Base-by-base conservation (phyloP, 2,329 filamentous ascomycete genomes). In the Pseudogymnoascus sp. region DNA sequence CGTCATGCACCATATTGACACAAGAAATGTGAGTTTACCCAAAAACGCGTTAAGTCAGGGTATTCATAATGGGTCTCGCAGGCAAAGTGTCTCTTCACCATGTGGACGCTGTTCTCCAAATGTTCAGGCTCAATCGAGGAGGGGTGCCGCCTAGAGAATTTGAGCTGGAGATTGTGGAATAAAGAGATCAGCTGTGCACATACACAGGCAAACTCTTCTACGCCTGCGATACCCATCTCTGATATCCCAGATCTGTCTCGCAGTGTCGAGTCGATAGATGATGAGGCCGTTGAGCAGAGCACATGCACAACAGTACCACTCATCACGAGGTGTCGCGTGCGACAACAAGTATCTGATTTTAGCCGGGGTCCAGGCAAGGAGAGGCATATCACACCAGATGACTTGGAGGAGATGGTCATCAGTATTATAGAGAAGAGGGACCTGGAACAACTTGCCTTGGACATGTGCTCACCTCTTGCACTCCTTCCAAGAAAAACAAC, bases 1-100 rank as follows among this genome's bases (percentile, higher is more conserved):
- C 73, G 88, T 93, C 69, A 92, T 99, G 74, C 90, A 94, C 80
- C 91, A 95, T 74, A 91, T 97, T 71, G 92, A 97, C 77, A 96
- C 93, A 1, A 84, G 88, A 68, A 96, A 96, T 74, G 87, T 39
- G 36, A 39, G 36, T 39, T 8, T 8, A 39, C 8, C n/a, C 8
- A 39, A 8, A 8, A 39, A 8, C 36, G n/a, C 8, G 36, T 8
- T 8, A 39, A 8, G 36, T 8, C 8, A n/a, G 8, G n/a, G 8
- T 8, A 8, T 8, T 39, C 36, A 8, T 39, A 39, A 39, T n/a
- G n/a, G n/a, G n/a, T n/a, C n/a, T 39, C n/a, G n/a, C n/a, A n/a
- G n/a, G n/a, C n/a, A n/a, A n/a, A n/a, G n/a, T n/a, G n/a, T n/a
- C n/a, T n/a, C n/a, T n/a, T n/a, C n/a, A n/a, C n/a, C n/a, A n/a